phyloP scores from a whole-genome alignment of 306 rosid genomes.

The Lupinus albus region DNA sequence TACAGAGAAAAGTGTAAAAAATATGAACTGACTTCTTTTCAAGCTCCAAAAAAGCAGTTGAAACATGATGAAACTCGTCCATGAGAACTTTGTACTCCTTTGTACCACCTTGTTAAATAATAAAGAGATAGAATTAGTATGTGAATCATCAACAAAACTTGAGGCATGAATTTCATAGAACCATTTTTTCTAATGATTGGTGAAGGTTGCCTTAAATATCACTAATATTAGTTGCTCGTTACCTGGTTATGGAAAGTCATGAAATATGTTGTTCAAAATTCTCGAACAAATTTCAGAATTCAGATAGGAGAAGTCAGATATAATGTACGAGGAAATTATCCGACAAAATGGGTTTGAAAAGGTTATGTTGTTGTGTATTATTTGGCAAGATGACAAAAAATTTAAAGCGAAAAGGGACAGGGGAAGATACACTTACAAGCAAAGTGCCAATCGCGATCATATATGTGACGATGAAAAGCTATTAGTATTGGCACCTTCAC shows the following conservation, averaged over 20 bases:
- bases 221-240: neutral
- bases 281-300: too few relatives aligned
- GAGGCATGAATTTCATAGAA: neutral
- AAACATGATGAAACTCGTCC: slow-evolving; percentile 94
- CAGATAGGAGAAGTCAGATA: slow-evolving; percentile 7
- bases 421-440: slow-evolving; percentile 61
- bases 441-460: slow-evolving; percentile 86
- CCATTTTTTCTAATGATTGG: slow-evolving; percentile 1
- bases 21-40: slow-evolving; percentile 67
- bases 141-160: slow-evolving; percentile 33
- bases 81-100: slow-evolving; percentile 95
- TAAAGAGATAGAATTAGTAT: slow-evolving; percentile 23
- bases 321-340: slow-evolving; percentile 1
- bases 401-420: neutral
- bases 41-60: slow-evolving; percentile 91
- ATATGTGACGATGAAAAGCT: slow-evolving; percentile 76
- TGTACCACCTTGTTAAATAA: slow-evolving; percentile 75
- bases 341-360: slow-evolving; percentile 13
- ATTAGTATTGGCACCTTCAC: slow-evolving; percentile 87
- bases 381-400: neutral
- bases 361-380: neutral
- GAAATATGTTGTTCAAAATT: slow-evolving; percentile 11
- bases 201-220: slow-evolving; percentile 19
- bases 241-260: neutral
- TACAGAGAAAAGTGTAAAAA: slow-evolving; percentile 31